Base-by-base conservation (phyloP, 805 yeast genomes). In the Tetrapisispora taiwanensis region DNA sequence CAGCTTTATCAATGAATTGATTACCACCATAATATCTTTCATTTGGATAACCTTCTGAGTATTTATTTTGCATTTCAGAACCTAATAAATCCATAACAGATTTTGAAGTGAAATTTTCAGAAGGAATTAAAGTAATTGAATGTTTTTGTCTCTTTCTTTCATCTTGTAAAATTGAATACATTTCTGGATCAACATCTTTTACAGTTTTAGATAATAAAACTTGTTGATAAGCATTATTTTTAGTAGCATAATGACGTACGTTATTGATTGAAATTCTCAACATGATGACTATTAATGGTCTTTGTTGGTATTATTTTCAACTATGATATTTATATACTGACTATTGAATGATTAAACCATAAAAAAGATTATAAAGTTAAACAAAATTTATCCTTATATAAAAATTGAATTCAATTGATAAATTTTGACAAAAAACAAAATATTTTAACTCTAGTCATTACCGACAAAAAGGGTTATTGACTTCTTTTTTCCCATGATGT, bases 1-100 rank as follows among this genome's bases (percentile, higher is more conserved):
- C 98, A 59, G 86, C 87, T 71, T 79, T 75, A 70, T 90, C 98
- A 58, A 90, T 90, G 69, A 79, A 83, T 69, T 90, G 88, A 63
- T 90, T 90, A 66, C 98, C 98, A 67, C 98, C 98, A 65, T 90
- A 90, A 73, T 90, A 90, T 66, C 98, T 80, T 51, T 88, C 95
- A 53, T 95, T 95, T 35, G 98, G 98, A 69, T 90, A 90, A 52
- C 97, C 97, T 69, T 90, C 98, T 10, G 97, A 88, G 71, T 90
- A 90, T 72, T 90, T 90, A 77, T 90, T 90, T 67, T 85, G 89
- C 95, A 90, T 87, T 63, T 86, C 95, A 24, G 96, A 84, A 52
- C 97, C 97, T 59, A 90, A 74, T 41, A 87, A 78, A 63, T 90
- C 95, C 78, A 90, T 84, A 28, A 90, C 98, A 20, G 96, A 82